Conservation (phyloP, 805 yeast genomes). For the Yarrowia keelungensis region DNA sequence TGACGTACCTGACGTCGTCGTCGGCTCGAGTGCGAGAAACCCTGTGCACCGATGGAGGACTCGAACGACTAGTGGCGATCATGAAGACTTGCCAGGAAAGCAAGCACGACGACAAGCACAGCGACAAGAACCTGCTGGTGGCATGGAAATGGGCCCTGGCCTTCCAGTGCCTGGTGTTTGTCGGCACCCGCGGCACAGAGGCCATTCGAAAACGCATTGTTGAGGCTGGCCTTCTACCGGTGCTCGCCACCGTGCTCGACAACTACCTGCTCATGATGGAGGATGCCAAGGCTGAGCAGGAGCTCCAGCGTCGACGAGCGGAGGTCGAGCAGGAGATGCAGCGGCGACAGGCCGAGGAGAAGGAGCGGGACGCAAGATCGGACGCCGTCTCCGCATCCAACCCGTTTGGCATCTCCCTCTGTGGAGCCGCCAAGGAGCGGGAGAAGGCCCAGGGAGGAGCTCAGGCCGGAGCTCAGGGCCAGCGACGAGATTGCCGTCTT, state of each 20-base stretch:
- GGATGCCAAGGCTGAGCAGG: conserved; percentile 35
- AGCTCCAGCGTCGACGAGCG: conserved; percentile 33
- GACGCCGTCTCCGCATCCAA: conserved; percentile 4
- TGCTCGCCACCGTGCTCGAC: conserved; percentile 89
- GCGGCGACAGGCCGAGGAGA: conserved; percentile 13
- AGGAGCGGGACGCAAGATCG: not conserved
- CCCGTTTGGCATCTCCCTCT: conserved; percentile 24
- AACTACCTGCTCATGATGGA: conserved; percentile 61
- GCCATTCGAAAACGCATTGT: conserved; percentile 83
- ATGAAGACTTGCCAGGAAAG: conserved; percentile 72
- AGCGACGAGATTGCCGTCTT: conserved; percentile 26
- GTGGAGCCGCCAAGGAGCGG: conserved; percentile 16
- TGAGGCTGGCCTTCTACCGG: conserved; percentile 88
- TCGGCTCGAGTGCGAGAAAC: conserved; percentile 92
- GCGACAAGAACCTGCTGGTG: conserved; percentile 57
- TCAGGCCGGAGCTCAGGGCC: not conserved
- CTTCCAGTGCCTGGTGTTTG: conserved; percentile 86
- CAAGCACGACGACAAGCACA: conserved; percentile 29
- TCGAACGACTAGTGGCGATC: conserved; percentile 85
- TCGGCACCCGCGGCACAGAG: conserved; percentile 94
- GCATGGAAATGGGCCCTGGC: conserved; percentile 98
- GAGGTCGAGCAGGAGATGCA: conserved; percentile 32
- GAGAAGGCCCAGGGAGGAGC: not conserved
- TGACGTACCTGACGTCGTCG: conserved; percentile 84
- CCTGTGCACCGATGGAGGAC: conserved; percentile 85